A percentile compares a stretch with the other conserved stretches of the same genome.
Evolutionary conservation across 192 early-diverging fungal species (phyloP).

Genomic region (Coemansia sp.): DNA sequence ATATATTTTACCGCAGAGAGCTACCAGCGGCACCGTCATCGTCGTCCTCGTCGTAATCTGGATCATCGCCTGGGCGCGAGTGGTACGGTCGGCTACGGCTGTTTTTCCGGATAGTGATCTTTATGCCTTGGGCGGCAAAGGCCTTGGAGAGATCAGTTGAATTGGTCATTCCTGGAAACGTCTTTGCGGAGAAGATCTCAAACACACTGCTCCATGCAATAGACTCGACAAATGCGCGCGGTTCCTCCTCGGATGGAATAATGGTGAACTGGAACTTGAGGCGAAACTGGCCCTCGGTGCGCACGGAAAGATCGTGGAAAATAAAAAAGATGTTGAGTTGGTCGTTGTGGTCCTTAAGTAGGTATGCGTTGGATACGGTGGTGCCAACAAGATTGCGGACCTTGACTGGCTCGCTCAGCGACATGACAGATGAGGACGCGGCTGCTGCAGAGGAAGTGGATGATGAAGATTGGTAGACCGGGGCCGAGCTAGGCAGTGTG

Average conservation of each 20-base stretch:
- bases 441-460: neutral
- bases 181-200: slow-evolving; percentile 71
- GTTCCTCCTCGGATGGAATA: slow-evolving; percentile 58
- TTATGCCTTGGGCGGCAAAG: slow-evolving; percentile 75
- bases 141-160: slow-evolving; percentile 71
- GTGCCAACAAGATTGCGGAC: slow-evolving; percentile 72
- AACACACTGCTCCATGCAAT: slow-evolving; percentile 57
- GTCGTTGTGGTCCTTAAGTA: slow-evolving; percentile 65
- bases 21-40: slow-evolving; percentile 18
- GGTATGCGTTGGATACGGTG: slow-evolving; percentile 64
- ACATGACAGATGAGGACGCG: slow-evolving; percentile 36
- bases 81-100: slow-evolving; percentile 40
- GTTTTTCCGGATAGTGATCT: slow-evolving; percentile 72
- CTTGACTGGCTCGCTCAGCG: slow-evolving; percentile 53
- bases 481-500: slow-evolving; percentile 41
- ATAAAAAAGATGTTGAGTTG: slow-evolving; percentile 73
- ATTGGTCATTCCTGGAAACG: slow-evolving; percentile 81
- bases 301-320: slow-evolving; percentile 75
- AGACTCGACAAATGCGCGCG: slow-evolving; percentile 48
- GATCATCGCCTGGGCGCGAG: slow-evolving; percentile 22
- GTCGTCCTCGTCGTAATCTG: slow-evolving; percentile 36
- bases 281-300: slow-evolving; percentile 70
- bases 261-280: slow-evolving; percentile 70
- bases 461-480: slow-evolving; percentile 34
- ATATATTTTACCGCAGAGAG: slow-evolving; percentile 6